A percentile compares a stretch with the other conserved stretches of the same genome.
These are phyloP conservation scores for Mycena rosella DNA, from an alignment of 768 basidiomycete genomes.

Conservation along the genomic window DNA sequence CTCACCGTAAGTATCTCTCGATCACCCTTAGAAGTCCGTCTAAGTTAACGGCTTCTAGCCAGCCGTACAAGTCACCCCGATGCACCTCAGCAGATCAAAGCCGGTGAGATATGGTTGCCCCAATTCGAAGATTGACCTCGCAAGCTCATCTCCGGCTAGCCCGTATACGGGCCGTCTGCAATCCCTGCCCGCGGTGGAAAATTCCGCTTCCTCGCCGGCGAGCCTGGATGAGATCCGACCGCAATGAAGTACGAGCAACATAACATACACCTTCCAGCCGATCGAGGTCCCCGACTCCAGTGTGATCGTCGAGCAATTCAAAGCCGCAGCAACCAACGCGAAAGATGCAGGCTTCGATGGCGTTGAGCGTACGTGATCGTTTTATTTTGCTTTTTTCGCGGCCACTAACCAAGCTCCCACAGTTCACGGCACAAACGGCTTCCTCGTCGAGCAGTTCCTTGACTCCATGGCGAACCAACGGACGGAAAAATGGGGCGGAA, in stretches of 20 bases:
- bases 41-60: background rate
- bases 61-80: slow-evolving; percentile 19
- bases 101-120: background rate
- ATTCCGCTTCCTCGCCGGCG: background rate
- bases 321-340: too few relatives aligned
- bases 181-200: background rate
- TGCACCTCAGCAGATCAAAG: slow-evolving; percentile 18
- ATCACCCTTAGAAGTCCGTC: too few relatives aligned
- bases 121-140: background rate
- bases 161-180: background rate
- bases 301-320: too few relatives aligned
- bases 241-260: background rate
- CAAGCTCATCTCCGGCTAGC: background rate
- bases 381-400: background rate
- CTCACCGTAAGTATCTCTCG: background rate
- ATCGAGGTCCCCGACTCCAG: too few relatives aligned
- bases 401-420: background rate
- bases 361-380: slow-evolving; percentile 55
- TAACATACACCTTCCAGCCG: too few relatives aligned
- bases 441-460: slow-evolving; percentile 53
- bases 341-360: slow-evolving; percentile 45
- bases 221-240: background rate
- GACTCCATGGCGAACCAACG: slow-evolving; percentile 49
- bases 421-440: slow-evolving; percentile 62
- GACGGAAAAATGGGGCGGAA: slow-evolving; percentile 56